Conservation (phyloP, 2,329 filamentous ascomycete genomes). For the Seiridium cupressi region DNA sequence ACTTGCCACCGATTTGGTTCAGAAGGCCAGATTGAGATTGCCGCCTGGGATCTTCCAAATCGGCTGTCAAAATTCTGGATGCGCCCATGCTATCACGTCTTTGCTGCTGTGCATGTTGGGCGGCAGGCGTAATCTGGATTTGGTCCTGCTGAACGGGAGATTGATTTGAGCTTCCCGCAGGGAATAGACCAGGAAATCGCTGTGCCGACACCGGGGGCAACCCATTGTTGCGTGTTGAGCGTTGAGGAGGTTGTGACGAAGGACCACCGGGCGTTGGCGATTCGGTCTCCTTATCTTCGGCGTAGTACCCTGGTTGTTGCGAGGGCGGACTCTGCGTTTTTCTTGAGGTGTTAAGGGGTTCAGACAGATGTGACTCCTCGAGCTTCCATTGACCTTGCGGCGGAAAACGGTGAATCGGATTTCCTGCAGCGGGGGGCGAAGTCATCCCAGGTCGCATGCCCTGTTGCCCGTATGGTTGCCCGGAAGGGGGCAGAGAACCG, state of each 20-base stretch:
- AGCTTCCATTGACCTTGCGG: constrained; percentile 49
- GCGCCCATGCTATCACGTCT: constrained; percentile 15
- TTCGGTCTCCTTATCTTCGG: constrained; percentile 52
- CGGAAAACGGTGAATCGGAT: constrained; percentile 39
- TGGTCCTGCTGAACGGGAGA: constrained; percentile 18
- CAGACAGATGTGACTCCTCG: constrained; percentile 52
- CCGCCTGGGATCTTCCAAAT: constrained; percentile 35
- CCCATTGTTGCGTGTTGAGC: constrained; percentile 20
- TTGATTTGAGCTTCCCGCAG: constrained; percentile 17
- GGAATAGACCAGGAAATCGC: constrained; percentile 48
- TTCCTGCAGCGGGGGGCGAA: constrained; percentile 22
- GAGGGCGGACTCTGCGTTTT: constrained; percentile 28
- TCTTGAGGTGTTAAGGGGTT: constrained; percentile 43
- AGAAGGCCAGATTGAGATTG: constrained; percentile 39
- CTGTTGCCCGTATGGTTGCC: constrained; percentile 22
- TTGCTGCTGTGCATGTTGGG: constrained; percentile 5
- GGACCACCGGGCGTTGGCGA: constrained; percentile 13
- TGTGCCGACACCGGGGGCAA: constrained; percentile 50
- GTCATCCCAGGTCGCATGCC: constrained; percentile 9
- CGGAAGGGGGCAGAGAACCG: constrained; percentile 12
- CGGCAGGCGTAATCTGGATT: constrained; percentile 7
- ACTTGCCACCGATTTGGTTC: constrained; percentile 47
- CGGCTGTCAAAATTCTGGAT: constrained; percentile 38
- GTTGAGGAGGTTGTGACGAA: constrained; percentile 16
- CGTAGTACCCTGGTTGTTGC: constrained; percentile 32